Conservation (phyloP, 805 yeast species). For the Maudiozyma saulgeensis region DNA sequence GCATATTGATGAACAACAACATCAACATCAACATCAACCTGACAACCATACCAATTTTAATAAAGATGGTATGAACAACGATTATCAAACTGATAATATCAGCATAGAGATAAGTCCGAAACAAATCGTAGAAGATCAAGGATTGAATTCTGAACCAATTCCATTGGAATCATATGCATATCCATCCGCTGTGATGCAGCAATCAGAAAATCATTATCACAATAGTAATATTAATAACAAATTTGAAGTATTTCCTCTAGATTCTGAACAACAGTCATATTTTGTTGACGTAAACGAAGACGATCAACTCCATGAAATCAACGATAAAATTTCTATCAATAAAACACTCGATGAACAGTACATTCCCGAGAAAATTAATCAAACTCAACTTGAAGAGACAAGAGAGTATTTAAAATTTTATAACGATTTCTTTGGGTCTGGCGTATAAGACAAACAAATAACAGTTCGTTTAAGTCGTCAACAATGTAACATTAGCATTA, state of each 20-base stretch:
- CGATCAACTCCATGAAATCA: background rate
- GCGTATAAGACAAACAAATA: slow-evolving; percentile 1
- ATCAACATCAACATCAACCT: too few relatives aligned
- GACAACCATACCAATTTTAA: background rate
- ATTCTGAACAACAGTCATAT: slow-evolving; percentile 6
- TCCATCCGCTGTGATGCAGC: background rate
- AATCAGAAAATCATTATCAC: background rate
- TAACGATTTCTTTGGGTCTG: slow-evolving; percentile 14
- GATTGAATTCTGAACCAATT: background rate
- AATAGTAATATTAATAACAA: background rate
- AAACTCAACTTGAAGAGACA: slow-evolving; percentile 21
- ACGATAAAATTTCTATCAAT: slow-evolving; percentile 1
- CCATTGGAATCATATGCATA: background rate
- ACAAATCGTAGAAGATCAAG: background rate
- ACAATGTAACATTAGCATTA: background rate
- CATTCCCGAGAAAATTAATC: slow-evolving; percentile 14
- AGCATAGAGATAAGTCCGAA: background rate
- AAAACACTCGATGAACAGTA: slow-evolving; percentile 4
- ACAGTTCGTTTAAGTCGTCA: background rate
- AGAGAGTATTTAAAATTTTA: slow-evolving; percentile 26
- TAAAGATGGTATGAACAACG: background rate
- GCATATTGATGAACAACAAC: background rate
- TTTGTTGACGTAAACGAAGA: background rate
- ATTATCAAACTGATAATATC: background rate
- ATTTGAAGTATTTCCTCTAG: slow-evolving; percentile 1